Base-by-base conservation (phyloP, 352 stramenopile species). In the Globisporangium spinosum region DNA sequence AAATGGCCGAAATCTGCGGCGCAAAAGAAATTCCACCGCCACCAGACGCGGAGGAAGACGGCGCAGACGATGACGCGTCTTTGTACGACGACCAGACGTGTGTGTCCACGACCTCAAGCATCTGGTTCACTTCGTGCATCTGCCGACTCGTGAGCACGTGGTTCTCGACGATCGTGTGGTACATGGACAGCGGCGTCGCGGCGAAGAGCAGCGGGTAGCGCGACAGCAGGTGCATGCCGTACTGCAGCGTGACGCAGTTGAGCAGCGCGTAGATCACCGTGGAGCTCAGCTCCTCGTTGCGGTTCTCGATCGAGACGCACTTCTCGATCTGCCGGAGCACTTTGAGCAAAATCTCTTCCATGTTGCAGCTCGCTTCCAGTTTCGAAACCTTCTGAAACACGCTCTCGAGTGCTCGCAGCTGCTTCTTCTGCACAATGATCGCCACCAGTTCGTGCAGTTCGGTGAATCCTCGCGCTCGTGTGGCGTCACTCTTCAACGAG, bases 61-160 rank as follows among this genome's bases (percentile, higher is more conserved):
- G 29, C 22, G 72, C 76, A 0, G 83, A 79, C 6, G 43, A 38
- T 38, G 32, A 38, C 38, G 83, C 74, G 61, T 91, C 76, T 55
- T 94, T 90, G 64, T 90, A 93, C 2, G 87, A 85, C 17, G 80
- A 77, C 87, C 89, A 96, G 2, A 92, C 77, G 32, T 93, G 88
- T 3, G 87, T 92, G 61, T 95, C 87, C 35, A 94, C 83, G 34
- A 83, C 81, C 65, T 96, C 89, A 22, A 96, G 74, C 70, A 93
- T 89, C 43, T 83, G 79, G 35, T 79, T 71, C 17, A 93, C 76
- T 56, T 93, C 79, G 56, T 89, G 65, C 9, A 82, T 78, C 62
- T 94, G 85, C 23, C 79, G 81, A 58, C 89, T 75, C 17, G 71
- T 89, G 1, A 96, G 75, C 10, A 88, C 75, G 62, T 92, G 78